A percentile compares a stretch with the other conserved stretches of the same genome.
Evolutionary conservation across 257 asterid genomes (phyloP).

Genomic region (Osmanthus fragrans): DNA sequence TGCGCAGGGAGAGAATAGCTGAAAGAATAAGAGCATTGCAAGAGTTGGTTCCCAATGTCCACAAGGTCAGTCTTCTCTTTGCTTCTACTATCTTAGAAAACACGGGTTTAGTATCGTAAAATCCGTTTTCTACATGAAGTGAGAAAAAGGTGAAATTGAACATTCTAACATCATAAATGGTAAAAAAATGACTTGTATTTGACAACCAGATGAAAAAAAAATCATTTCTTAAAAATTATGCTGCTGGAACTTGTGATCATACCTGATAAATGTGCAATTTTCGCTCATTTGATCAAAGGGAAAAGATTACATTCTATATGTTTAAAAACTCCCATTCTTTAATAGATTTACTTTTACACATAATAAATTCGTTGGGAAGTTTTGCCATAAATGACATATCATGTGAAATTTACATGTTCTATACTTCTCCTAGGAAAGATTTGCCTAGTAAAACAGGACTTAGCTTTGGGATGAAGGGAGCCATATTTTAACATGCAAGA

Average conservation of each 20-base stretch:
- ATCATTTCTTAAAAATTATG: background rate
- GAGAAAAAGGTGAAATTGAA: background rate
- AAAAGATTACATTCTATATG: background rate
- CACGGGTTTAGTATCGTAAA: background rate
- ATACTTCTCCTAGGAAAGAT: too few species aligned
- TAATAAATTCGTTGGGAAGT: too few species aligned
- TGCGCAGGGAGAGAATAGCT: constrained; percentile 95
- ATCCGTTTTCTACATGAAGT: background rate
- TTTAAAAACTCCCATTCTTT: background rate
- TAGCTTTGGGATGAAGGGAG: background rate
- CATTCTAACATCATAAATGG: background rate
- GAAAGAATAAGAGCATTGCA: constrained; percentile 97
- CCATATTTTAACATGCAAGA: background rate
- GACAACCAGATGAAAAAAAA: background rate
- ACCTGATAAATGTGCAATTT: background rate
- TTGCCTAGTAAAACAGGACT: background rate
- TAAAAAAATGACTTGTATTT: background rate
- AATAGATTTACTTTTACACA: too few species aligned
- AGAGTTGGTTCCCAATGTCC: constrained; percentile 95
- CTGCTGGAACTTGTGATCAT: background rate
- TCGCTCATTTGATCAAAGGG: background rate
- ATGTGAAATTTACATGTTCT: too few species aligned
- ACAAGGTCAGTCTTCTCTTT: constrained; percentile 62
- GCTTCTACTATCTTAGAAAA: background rate
- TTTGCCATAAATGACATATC: too few species aligned